Evolutionary conservation across 306 rosid species (phyloP), one percentile per base, ranked within the genome.

Genomic region (Phaseolus lunatus): DNA sequence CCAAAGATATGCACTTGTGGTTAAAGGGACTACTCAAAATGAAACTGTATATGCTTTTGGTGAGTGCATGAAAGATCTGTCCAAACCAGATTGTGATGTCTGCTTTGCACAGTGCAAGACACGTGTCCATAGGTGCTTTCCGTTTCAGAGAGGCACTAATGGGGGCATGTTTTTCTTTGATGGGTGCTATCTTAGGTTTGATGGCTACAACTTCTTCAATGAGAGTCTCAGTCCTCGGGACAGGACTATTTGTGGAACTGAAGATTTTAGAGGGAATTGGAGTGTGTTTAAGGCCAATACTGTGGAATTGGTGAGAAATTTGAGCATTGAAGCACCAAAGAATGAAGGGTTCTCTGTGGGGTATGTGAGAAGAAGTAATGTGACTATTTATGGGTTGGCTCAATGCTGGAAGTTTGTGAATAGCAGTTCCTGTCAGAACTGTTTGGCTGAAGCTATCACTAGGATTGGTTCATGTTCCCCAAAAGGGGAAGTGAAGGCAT

Each of bases 161-260:
- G 90, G 92, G 0, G 93, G 96, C 0, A 81, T 88, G 33, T 41
- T 86, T 5, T 88, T 88, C 83, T 89, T 5, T n/a, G 97, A 92
- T 29, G 97, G 96, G 1, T 90, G 93, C 65, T 92, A 82, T 48
- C 72, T 92, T n/a, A 70, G 97, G 77, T 88, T 85, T 57, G 94
- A 89, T 58, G 83, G 73, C 18, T 72, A 83, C 54, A 20, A 85
- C 47, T 90, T 90, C 85, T 86, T 87, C 69, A 82, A 82, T 4
- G 86, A 92, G 54, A 82, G 80, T 56, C 11, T 87, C 19, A 78
- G 87, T 67, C 0, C 7, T n/a, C 27, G 69, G 49, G 92, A 92
- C 35, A 66, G 0, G 47, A 52, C 45, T 7, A 66, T 79, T 14
- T 70, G 83, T 70, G 72, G 73, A 15, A 35, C 7, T 14, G 56